Base-by-base conservation (phyloP, 805 yeast genomes). In the Naumovozyma baii region DNA sequence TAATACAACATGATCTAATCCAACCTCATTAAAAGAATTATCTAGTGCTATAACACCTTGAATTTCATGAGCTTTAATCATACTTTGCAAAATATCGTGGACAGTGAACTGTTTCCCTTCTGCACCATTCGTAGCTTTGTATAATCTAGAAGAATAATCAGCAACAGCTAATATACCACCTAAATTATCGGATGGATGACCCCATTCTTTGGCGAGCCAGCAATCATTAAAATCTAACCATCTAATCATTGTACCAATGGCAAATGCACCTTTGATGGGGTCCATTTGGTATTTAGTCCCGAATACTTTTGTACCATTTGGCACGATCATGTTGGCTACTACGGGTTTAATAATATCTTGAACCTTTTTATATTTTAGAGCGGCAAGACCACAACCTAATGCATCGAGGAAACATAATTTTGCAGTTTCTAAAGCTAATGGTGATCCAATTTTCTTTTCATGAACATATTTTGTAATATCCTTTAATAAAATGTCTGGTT, bases 151-250 rank as follows among this genome's bases (percentile, higher is more conserved):
- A 41, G 70, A 63, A 61, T 72, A 66, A 55, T 75, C 80, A 25
- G 79, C 72, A 26, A 76, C 75, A 1, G 80, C 76, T 12, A 75
- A 55, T 42, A 75, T 73, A 38, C 77, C 76, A 35, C 80, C 80
- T 37, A 75, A 50, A 54, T 75, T 75, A 51, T 75, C 81, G 25
- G 77, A 70, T 18, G 80, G 81, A 55, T 75, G 81, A 3, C 81
- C 81, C 80, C 81, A 75, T 55, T 76, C 80, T n/a, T 78, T 79
- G 36, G 80, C 81, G 31, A 75, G 57, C 80, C 80, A 75, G 56
- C 80, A 75, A 52, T 75, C 80, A 45, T 75, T 75, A 61, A 67
- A 75, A 48, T 75, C 81, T 40, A 75, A 58, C 80, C 80, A 75
- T 42, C 81, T 66, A 49, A 75, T 72, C 42, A 69, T 55, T 16